Conservation (phyloP, 345 rosid species). For the Eucalyptus curtisii region DNA sequence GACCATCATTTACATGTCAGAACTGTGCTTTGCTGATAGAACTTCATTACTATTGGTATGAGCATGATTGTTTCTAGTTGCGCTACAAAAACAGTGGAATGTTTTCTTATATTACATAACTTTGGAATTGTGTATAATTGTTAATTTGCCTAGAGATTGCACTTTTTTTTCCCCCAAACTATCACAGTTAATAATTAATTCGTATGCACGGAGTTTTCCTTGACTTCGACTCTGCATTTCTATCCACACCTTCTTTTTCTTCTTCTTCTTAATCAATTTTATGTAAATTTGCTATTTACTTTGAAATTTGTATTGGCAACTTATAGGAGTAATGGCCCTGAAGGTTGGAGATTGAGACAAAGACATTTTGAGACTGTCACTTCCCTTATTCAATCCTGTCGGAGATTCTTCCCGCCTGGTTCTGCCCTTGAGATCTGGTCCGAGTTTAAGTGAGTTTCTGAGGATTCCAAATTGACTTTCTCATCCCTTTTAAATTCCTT, state of each 20-base stretch:
- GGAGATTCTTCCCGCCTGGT: slow-evolving; percentile 77
- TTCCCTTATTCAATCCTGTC: slow-evolving; percentile 79
- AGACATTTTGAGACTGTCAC: slow-evolving; percentile 80
- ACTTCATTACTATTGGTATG: neutral
- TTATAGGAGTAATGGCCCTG: slow-evolving; percentile 88
- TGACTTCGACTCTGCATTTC: neutral
- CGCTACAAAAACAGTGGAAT: neutral
- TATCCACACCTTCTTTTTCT: neutral
- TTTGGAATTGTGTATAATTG: neutral
- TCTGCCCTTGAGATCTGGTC: slow-evolving; percentile 95
- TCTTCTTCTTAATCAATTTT: neutral
- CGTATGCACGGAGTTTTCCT: neutral
- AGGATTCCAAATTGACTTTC: neutral
- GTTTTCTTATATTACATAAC: neutral
- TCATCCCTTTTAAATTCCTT: neutral
- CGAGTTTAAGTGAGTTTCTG: slow-evolving; percentile 64
- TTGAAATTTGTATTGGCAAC: neutral
- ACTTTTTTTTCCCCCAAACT: neutral
- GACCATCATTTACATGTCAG: neutral
- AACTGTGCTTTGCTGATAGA: neutral
- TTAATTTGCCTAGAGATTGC: neutral
- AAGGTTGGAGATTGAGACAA: slow-evolving; percentile 96
- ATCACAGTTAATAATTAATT: neutral
- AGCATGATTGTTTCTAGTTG: neutral
- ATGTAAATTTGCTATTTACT: neutral